Evolutionary conservation across 2,329 filamentous ascomycete genomes (phyloP), one percentile per base, ranked within the genome.

Genomic region (Curvularia lunata): DNA sequence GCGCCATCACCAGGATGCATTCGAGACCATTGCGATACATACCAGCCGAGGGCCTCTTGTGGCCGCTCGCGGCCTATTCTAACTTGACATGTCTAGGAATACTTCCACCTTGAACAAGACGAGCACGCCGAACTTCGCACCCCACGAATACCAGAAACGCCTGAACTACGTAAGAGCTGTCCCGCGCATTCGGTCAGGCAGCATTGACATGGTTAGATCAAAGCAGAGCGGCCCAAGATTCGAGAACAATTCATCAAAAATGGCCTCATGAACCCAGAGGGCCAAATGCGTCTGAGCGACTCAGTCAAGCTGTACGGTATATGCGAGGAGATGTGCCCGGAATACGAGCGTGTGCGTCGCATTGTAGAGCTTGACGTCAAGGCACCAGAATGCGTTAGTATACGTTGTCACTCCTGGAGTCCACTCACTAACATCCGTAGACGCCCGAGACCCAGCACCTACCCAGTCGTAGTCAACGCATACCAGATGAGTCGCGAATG

Each of bases 301-400:
- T 85, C 86, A 27, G 86, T 88, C 66, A 87, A 84, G 19, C 81
- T 84, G 0, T 82, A 86, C 5, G 86, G 86, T 49, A 85, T 82
- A 49, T 88, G 86, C 72, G 81, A 81, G 38, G 83, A 85, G 62
- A 88, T 88, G 85, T 89, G 86, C 68, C 83, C 86, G 2, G 84
- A 88, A 61, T 87, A 80, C 56, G 86, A 89, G 75, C 77, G 86
- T 42, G 82, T 87, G 42, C 82, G 87, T 63, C 81, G 86, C 38
- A 85, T 87, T 48, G 81, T 84, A 43, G 84, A 87, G 68, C 84
- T 85, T 49, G 86, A 87, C 74, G 83, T 87, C 25, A 85, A 85
- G 74, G 79, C 79, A 54, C 81, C 82, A 59, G 86, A 89, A 80
- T 85, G 82, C 77, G 48, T 50, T 16, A 42, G 48, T 50, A 30